Evolutionary conservation across 1,284 basidiomycete genomes (phyloP).

Genomic region (Moesziomyces antarcticus): DNA sequence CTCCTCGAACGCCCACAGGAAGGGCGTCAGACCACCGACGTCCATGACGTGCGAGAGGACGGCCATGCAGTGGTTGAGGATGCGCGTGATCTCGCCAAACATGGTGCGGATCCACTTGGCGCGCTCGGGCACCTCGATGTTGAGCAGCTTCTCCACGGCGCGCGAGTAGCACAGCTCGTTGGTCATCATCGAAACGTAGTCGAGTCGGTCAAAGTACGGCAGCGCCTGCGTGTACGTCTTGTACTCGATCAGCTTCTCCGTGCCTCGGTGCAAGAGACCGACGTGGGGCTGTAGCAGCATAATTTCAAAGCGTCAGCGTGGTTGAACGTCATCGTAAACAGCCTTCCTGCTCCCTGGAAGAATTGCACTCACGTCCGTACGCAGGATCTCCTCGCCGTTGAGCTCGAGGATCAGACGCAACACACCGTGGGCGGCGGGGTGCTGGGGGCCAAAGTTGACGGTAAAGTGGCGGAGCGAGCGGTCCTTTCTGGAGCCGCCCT

Average conservation of each 20-base stretch:
- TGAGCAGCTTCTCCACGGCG: conserved; percentile 97
- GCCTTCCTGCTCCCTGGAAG: no score
- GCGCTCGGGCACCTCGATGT: conserved; percentile 97
- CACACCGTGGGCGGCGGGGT: conserved; percentile 98
- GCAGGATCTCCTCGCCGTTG: conserved; percentile 81
- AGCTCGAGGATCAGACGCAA: conserved; percentile 96
- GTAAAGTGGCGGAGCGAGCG: conserved; percentile 76
- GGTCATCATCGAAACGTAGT: conserved; percentile 92
- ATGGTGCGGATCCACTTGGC: conserved; percentile 98
- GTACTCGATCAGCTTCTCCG: conserved; percentile 99
- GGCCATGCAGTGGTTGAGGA: conserved; percentile 98
- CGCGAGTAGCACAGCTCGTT: conserved; percentile 86
- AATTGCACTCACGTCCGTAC: conserved; percentile 48
- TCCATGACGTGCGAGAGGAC: conserved; percentile 81
- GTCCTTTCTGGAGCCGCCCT: conserved; percentile 78
- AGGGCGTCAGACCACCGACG: conserved; percentile 96
- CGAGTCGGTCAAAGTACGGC: conserved; percentile 99
- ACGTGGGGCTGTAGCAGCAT: conserved; percentile 76
- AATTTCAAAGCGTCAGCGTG: conserved; percentile 61
- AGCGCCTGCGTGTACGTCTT: conserved; percentile 98
- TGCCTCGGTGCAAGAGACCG: conserved; percentile 94
- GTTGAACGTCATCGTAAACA: background rate
- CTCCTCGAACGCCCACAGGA: conserved; percentile 99
- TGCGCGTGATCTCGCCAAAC: conserved; percentile 95
- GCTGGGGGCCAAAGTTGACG: conserved; percentile 76